These are phyloP conservation scores for Pontederia crassipes DNA, from an alignment of 176 grass and related monocot species.

Conservation along the genomic window DNA sequence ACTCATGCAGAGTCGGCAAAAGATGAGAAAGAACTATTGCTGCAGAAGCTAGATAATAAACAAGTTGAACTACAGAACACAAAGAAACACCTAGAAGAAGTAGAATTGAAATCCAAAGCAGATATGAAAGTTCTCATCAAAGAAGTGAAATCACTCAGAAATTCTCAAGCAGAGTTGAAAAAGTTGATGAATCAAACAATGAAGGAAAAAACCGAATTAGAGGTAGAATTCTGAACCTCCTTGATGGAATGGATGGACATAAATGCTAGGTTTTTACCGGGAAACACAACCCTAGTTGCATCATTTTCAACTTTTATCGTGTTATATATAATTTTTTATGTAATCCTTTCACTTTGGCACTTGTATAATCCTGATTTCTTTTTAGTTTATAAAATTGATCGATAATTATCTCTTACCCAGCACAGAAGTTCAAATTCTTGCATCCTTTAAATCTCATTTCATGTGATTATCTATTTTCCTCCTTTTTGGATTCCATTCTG, in stretches of 20 bases:
- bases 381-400: neutral
- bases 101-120: slow-evolving; percentile 81
- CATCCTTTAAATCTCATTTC: neutral
- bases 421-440: too few species aligned
- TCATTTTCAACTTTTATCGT: too few species aligned
- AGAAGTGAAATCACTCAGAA: slow-evolving; percentile 90
- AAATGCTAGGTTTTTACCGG: neutral
- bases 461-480: neutral
- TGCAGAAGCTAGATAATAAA: slow-evolving; percentile 60
- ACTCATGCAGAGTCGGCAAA: slow-evolving; percentile 56
- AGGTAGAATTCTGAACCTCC: slow-evolving; percentile 35
- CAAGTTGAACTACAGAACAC: slow-evolving; percentile 56
- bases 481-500: slow-evolving; percentile 1
- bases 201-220: slow-evolving; percentile 80
- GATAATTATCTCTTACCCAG: neutral
- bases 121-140: slow-evolving; percentile 93
- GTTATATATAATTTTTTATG: too few species aligned
- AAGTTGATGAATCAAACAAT: slow-evolving; percentile 50
- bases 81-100: slow-evolving; percentile 53
- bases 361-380: neutral
- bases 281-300: too few species aligned
- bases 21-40: slow-evolving; percentile 56
- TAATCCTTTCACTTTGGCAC: too few species aligned
- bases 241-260: neutral
- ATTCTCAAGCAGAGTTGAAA: slow-evolving; percentile 78